Evolutionary conservation across 805 yeast genomes (phyloP), one percentile per base, ranked within the genome.

Genomic region (Candida endomychidarum): DNA sequence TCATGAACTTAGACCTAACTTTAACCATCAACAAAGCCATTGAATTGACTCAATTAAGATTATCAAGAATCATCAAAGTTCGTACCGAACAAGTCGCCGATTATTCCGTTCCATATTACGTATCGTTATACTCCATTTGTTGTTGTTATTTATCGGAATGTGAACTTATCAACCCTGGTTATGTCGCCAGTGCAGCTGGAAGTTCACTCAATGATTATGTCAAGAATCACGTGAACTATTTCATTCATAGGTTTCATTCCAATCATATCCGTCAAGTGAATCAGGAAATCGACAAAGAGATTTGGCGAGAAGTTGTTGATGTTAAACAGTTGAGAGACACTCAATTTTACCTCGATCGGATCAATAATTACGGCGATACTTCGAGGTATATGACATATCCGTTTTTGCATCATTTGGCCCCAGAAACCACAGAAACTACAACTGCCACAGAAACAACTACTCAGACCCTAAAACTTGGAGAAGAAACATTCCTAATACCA

Each of bases 291-390:
- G 90, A 85, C 37, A 65, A 67, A 34, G 98, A 90, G 48, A 65
- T 65, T 16, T 91, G 98, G 98, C 78, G 77, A 43, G 95, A 90
- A 38, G 77, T 74, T 14, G 75, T 77, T n/a, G 75, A 81, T 8
- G 55, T 77, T 0, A 54, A 63, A 1, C 54, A 56, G 1, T 57
- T 80, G 18, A 18, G 26, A 5, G 45, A 38, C 3, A 38, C 52
- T 10, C 75, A 70, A 46, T 19, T 4, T 0, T 17, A 49, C 1
- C 21, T 63, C 9, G 48, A 65, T 35, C 55, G 58, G 36, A 35
- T 66, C 2, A 19, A 53, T 2, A 56, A 51, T 2, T 61, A 57
- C 34, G 48, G 60, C 3, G 49, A 49, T n/a, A 58, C 41, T 49
- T 6, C 5, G 2, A 39, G 44, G 16, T 42, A 54, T 9, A 53